Percentiles rank a stretch among this genome's conserved stretches.
Evolutionary conservation across 2,329 filamentous ascomycete species (phyloP).

Genomic region (Penicillium occitanis): DNA sequence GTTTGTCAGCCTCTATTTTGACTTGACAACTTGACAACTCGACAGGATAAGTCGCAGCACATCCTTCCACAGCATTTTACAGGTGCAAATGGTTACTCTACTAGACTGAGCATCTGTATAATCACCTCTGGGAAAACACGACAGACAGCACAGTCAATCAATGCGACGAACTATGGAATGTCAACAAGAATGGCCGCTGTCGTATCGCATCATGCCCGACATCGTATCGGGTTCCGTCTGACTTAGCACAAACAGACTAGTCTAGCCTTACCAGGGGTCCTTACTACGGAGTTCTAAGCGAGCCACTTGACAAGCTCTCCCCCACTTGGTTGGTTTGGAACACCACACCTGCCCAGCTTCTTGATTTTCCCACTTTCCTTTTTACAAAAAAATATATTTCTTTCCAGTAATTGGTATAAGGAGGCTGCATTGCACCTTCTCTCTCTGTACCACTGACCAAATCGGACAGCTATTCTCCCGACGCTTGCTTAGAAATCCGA

Average conservation of each 20-base stretch:
- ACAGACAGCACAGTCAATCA: too few species aligned
- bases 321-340: not conserved
- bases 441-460: not conserved
- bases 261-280: conserved; percentile 1
- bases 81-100: not conserved
- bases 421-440: not conserved
- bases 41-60: not conserved
- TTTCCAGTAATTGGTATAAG: not conserved
- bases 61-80: not conserved
- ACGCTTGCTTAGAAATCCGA: conserved; percentile 9
- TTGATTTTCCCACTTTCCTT: not conserved
- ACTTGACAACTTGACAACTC: not conserved
- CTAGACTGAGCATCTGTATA: not conserved
- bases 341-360: not conserved
- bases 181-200: not conserved
- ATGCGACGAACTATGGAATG: not conserved
- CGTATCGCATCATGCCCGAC: not conserved
- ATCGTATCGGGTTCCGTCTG: not conserved
- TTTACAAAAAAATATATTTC: not conserved
- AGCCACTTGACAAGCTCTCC: not conserved
- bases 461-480: conserved; percentile 1
- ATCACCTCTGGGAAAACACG: too few species aligned
- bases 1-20: not conserved
- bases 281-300: not conserved
- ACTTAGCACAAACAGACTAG: not conserved